Conservation (phyloP, 2,329 filamentous ascomycete species). For the Dactylellina parvicollis region DNA sequence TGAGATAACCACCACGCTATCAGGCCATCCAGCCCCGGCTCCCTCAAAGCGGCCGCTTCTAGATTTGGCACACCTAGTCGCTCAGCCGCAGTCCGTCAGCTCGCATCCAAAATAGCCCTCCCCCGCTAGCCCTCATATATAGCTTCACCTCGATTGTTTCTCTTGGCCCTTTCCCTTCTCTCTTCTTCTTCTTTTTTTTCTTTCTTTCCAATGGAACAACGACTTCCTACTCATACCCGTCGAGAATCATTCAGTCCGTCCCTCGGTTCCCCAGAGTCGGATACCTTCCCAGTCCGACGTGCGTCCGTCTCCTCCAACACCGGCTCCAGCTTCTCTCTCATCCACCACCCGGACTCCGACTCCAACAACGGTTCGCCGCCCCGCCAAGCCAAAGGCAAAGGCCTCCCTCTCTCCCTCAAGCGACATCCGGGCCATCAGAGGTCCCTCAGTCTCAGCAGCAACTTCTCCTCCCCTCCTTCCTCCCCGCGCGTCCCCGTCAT, state of each 20-base stretch:
- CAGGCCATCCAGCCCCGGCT: conserved; percentile 32
- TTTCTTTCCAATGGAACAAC: conserved; percentile 48
- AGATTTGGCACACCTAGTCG: conserved; percentile 49
- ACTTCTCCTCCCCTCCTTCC: conserved; percentile 29
- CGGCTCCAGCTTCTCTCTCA: conserved; percentile 50
- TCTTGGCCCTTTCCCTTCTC: conserved; percentile 27
- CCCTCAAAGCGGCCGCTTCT: conserved; percentile 28
- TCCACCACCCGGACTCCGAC: conserved; percentile 52
- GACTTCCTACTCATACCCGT: conserved; percentile 50
- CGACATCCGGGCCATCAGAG: conserved; percentile 38
- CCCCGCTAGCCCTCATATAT: conserved; percentile 28
- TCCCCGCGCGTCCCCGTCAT: conserved; percentile 46
- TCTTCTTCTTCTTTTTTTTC: conserved; percentile 20
- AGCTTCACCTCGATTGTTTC: conserved; percentile 3
- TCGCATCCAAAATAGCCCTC: conserved; percentile 27
- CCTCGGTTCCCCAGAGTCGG: conserved; percentile 48
- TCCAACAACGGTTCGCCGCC: conserved; percentile 40
- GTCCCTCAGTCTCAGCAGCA: conserved; percentile 31
- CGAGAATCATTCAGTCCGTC: conserved; percentile 52
- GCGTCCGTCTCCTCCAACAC: conserved; percentile 44
- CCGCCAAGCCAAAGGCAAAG: no score
- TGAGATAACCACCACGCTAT: conserved; percentile 38
- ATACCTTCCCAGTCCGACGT: conserved; percentile 43
- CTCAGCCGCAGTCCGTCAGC: conserved; percentile 53
- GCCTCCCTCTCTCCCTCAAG: conserved; percentile 7